Evolutionary conservation across 2,329 filamentous ascomycete genomes (phyloP).

Genomic region (Diplocarpon mali): DNA sequence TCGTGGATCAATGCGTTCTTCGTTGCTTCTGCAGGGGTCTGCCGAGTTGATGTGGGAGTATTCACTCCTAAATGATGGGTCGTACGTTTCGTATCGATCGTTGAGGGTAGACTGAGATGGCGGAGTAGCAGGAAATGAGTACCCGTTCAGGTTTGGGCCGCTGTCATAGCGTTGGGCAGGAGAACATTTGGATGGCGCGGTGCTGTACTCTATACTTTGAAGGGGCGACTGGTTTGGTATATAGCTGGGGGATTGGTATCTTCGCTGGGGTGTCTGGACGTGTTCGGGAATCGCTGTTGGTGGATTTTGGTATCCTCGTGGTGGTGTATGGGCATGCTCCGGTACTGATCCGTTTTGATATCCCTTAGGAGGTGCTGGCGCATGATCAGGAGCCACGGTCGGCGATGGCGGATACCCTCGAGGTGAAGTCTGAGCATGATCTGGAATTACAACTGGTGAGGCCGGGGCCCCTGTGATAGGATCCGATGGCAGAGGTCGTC

Average conservation of each 20-base stretch:
- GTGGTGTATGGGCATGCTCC: constrained; percentile 25
- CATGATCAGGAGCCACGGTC: constrained; percentile 31
- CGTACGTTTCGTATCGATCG: constrained; percentile 23
- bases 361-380: constrained; percentile 25
- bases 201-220: constrained; percentile 36
- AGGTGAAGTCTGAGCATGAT: constrained; percentile 35
- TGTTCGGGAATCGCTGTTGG: constrained; percentile 31
- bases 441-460: constrained; percentile 26
- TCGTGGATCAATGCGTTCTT: constrained; percentile 15
- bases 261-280: constrained; percentile 36
- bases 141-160: constrained; percentile 14
- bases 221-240: constrained; percentile 42
- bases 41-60: constrained; percentile 9
- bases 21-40: constrained; percentile 14
- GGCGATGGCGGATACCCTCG: constrained; percentile 21
- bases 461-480: constrained; percentile 45
- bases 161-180: constrained; percentile 17
- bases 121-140: constrained; percentile 12
- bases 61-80: constrained; percentile 16
- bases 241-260: constrained; percentile 35
- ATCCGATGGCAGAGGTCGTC: constrained; percentile 73
- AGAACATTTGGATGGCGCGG: constrained; percentile 15
- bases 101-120: constrained; percentile 12
- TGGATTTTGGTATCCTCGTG: constrained; percentile 15
- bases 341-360: constrained; percentile 22